Conservation (phyloP, 371 early-diverging fungal species). For the Cokeromyces recurvatus region DNA sequence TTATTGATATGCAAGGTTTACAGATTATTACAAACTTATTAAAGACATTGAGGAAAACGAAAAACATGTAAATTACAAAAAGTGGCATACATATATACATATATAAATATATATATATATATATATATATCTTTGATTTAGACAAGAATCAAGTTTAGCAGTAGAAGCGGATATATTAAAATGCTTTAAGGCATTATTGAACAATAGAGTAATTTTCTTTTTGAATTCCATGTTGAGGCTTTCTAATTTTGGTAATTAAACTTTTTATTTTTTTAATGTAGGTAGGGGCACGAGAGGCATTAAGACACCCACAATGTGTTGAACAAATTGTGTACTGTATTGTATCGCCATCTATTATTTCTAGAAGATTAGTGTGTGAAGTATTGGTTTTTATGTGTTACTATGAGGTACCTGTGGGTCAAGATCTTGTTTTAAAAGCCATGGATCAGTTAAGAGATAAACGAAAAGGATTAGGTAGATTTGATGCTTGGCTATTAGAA, state of each 20-base stretch:
- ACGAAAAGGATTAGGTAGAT: conserved; percentile 57
- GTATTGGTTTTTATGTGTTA: conserved; percentile 80
- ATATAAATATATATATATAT: no score
- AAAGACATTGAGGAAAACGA: conserved; percentile 45
- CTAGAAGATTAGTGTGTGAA: conserved; percentile 75
- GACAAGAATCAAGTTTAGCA: conserved; percentile 59
- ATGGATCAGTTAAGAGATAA: conserved; percentile 56
- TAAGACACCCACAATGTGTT: conserved; percentile 65
- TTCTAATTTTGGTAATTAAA: conserved; percentile 1
- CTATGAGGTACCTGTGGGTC: conserved; percentile 71
- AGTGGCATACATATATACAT: no score
- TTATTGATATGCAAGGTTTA: conserved; percentile 69
- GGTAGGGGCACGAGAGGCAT: conserved; percentile 78
- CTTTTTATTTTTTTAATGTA: conserved; percentile 18
- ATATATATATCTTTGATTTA: no score
- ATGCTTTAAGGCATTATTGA: conserved; percentile 74
- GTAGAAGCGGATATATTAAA: conserved; percentile 76
- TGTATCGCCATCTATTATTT: conserved; percentile 66
- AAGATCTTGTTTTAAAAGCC: conserved; percentile 70
- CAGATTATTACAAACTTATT: conserved; percentile 61
- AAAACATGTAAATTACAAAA: conserved; percentile 29
- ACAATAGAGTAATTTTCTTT: conserved; percentile 48
- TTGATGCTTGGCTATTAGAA: conserved; percentile 81
- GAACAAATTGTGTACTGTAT: conserved; percentile 72
- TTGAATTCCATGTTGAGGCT: neutral